These are phyloP conservation scores for Auxenochlorella pyrenoidosa DNA, from an alignment of 139 green algal genomes.

Conservation along the genomic window DNA sequence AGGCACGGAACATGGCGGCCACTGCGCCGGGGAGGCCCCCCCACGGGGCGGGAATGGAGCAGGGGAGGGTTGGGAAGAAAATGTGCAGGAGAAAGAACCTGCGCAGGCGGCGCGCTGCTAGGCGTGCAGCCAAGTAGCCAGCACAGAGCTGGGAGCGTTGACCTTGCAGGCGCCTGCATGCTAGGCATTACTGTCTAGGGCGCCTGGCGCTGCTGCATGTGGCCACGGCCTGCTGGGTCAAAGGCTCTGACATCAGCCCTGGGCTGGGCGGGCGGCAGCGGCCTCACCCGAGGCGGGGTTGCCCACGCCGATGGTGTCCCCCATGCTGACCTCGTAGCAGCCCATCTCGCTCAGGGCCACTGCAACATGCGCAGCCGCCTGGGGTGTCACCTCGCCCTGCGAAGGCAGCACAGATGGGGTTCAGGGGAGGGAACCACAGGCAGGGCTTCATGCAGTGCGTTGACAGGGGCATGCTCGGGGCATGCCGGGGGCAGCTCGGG, in stretches of 20 bases:
- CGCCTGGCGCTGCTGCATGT: no score
- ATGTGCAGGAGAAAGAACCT: neutral
- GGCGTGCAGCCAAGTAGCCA: neutral
- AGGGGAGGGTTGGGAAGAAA: neutral
- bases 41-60: neutral
- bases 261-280: no score
- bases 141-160: no score
- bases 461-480: no score
- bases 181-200: no score
- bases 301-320: conserved; percentile 92
- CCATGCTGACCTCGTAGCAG: conserved; percentile 95
- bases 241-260: no score
- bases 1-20: conserved; percentile 75
- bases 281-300: conserved; percentile 64
- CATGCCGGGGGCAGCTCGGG: no score
- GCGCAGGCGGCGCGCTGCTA: no score
- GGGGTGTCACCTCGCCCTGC: conserved; percentile 57
- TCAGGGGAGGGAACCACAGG: neutral
- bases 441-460: no score
- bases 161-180: neutral
- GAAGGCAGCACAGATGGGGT: neutral
- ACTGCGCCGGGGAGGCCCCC: no score
- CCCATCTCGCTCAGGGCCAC: conserved; percentile 83
- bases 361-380: conserved; percentile 77
- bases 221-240: no score